A percentile compares a stretch with the other conserved stretches of the same genome.
Evolutionary conservation across 2,329 filamentous ascomycete genomes (phyloP).

Genomic region (Fusarium luffae): DNA sequence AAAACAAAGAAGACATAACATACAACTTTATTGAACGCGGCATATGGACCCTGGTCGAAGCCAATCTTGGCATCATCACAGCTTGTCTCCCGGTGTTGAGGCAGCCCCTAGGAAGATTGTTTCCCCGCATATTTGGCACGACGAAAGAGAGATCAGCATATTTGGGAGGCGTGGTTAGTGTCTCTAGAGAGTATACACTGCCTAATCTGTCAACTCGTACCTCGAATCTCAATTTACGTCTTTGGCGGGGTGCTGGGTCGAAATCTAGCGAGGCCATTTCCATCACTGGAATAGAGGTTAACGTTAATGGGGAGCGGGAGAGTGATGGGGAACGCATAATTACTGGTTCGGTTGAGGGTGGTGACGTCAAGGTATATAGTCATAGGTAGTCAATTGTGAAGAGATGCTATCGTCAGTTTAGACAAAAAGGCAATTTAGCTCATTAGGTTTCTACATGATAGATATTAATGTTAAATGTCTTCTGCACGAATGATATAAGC

Average conservation of each 20-base stretch:
- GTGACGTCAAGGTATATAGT: not conserved
- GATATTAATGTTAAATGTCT: not conserved
- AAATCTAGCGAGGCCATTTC: not conserved
- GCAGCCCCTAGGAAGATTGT: not conserved
- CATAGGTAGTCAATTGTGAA: not conserved
- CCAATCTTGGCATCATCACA: not conserved
- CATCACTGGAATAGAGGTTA: not conserved
- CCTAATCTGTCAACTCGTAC: not conserved
- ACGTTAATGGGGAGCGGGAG: not conserved
- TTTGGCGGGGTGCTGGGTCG: not conserved
- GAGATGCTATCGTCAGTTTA: not conserved
- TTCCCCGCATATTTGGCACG: not conserved
- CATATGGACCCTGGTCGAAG: not conserved
- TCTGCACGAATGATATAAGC: not conserved
- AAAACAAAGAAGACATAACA: not conserved
- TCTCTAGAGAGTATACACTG: not conserved
- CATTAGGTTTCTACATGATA: not conserved
- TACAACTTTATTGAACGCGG: conserved; percentile 1
- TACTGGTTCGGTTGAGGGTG: not conserved
- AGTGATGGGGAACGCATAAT: not conserved
- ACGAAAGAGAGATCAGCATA: not conserved
- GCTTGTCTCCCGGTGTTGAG: not conserved
- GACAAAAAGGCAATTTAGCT: not conserved
- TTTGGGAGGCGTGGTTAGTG: not conserved
- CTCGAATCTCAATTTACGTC: not conserved